phyloP scores from a whole-genome alignment of 345 rosid genomes.

The Toxicodendron radicans region DNA sequence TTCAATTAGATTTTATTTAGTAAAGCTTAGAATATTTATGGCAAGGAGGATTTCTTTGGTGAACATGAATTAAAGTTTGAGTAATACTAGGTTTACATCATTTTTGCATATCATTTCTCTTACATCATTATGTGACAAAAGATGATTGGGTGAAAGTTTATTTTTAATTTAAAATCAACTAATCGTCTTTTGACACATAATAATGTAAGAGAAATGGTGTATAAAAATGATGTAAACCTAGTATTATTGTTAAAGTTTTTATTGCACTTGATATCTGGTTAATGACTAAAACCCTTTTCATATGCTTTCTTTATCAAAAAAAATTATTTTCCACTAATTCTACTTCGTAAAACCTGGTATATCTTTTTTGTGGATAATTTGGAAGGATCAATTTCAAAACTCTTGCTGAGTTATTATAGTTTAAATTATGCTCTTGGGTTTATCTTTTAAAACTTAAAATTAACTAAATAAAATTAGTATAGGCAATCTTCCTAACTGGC shows the following conservation, averaged over 20 bases:
- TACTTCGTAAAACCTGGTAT: neutral
- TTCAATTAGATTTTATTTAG: constrained; percentile 12
- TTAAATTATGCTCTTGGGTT: neutral
- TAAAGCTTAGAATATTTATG: neutral
- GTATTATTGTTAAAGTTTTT: no score
- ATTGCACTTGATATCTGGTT: neutral
- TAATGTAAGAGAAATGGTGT: no score
- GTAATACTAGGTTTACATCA: no score
- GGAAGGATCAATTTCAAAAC: neutral
- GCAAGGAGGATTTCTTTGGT: constrained; percentile 1
- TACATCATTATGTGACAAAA: no score
- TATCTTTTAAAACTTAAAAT: neutral
- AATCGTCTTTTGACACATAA: no score
- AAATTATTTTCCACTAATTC: neutral
- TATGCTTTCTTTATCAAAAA: neutral
- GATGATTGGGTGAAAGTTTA: no score
- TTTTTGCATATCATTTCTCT: no score
- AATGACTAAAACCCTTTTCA: neutral
- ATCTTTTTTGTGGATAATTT: neutral
- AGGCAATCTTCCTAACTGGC: no score
- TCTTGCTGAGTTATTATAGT: neutral
- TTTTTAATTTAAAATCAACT: no score
- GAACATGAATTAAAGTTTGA: neutral
- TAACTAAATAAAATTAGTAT: neutral
- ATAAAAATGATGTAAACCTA: no score